Percentiles rank a stretch among this genome's conserved stretches.
Conservation (phyloP, 73 alveolate genomes). For the Tetrahymena malaccensis region DNA sequence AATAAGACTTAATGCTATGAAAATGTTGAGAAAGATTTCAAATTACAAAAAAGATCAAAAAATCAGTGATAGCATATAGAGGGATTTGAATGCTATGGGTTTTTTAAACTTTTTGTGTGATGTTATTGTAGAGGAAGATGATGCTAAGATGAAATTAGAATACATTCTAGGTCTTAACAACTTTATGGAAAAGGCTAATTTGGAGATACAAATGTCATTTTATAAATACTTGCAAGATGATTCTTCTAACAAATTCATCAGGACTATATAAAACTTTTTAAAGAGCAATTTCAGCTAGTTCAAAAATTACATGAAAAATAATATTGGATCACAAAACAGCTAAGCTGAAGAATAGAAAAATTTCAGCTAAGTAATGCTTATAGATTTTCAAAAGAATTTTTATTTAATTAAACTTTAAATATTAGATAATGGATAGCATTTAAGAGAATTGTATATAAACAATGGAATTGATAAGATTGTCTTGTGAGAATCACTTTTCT, state of each 20-base stretch:
- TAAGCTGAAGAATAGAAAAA: neutral
- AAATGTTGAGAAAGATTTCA: conserved; percentile 31
- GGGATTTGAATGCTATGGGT: conserved; percentile 29
- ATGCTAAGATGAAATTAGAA: conserved; percentile 17
- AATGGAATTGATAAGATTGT: conserved; percentile 17
- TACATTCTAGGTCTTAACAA: conserved; percentile 26
- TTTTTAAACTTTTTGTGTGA: conserved; percentile 32
- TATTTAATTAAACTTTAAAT: neutral
- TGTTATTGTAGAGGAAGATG: conserved; percentile 11
- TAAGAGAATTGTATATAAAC: conserved; percentile 6
- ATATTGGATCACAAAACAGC: conserved; percentile 6
- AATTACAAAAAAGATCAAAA: conserved; percentile 22
- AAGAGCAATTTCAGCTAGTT: conserved; percentile 3
- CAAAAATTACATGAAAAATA: conserved; percentile 15
- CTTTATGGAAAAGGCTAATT: conserved; percentile 24
- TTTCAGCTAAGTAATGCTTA: neutral
- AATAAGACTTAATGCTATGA: conserved; percentile 16
- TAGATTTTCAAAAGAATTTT: neutral
- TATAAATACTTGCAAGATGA: conserved; percentile 13
- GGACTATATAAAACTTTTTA: neutral
- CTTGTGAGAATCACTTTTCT: conserved; percentile 32
- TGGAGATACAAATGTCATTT: conserved; percentile 23
- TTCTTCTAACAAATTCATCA: neutral
- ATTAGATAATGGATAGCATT: neutral
- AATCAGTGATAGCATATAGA: conserved; percentile 12